Evolutionary conservation across 1,284 basidiomycete genomes (phyloP), one percentile per base, ranked within the genome.

Genomic region (Ceraceosorus bombacis): DNA sequence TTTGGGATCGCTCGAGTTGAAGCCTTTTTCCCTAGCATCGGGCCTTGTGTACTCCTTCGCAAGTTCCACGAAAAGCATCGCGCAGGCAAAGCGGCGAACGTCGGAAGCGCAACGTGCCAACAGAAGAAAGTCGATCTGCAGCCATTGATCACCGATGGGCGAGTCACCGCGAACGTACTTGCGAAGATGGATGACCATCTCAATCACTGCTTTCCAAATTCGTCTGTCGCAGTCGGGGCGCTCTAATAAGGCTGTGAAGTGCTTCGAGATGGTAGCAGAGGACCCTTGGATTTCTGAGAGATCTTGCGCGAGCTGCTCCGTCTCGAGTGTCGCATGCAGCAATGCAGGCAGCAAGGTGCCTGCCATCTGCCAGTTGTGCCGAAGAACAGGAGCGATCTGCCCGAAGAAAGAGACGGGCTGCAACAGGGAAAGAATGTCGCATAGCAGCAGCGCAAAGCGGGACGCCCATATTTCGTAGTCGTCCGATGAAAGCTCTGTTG

Each of bases 31-130:
- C 43, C 64, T 48, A 15, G 66, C 62, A 62, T 72, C 66, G 63
- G 69, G 58, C 63, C 64, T 69, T 27, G 27, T 27, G 68, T 84
- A 81, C 62, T 90, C 88, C 8, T 81, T 79, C 0, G 84, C 85
- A 13, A 95, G 82, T 71, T 97, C 94, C 50, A 96, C 80, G 76
- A 94, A 96, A 15, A 97, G 82, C 48, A 97, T 81, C 0, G 89
- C 87, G 0, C 91, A 91, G 2, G 90, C 90, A 75, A 88, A 95
- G 5, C 88, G 85, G 1, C 88, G 88, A 63, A 86, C 90, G 49
- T 80, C 78, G 57, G 90, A 84, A 1, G 93, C 88, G 13, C 85
- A 87, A 63, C 81, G 81, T 10, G 87, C 86, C 5, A 98, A 81
- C 5, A 89, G 78, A 3, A 83, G 78, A 67, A 83, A 88, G 65